Evolutionary conservation across 768 basidiomycete species (phyloP).

Genomic region (Pseudohyphozyma bogoriensis): DNA sequence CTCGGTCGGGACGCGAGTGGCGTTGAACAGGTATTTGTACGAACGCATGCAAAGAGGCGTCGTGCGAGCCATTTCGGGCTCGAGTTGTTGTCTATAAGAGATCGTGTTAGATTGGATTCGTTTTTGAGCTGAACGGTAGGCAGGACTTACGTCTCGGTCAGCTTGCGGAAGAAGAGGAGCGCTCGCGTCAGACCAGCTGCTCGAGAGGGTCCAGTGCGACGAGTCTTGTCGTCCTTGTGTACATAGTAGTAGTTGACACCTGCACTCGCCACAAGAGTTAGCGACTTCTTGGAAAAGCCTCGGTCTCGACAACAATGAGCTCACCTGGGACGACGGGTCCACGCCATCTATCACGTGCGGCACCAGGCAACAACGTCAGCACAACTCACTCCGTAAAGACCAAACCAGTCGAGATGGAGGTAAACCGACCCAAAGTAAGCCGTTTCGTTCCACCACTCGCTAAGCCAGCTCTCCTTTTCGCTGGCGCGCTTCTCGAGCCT

Average conservation of each 20-base stretch:
- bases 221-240: constrained; percentile 45
- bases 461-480: constrained; percentile 63
- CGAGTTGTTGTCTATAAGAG: constrained; percentile 54
- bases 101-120: background rate
- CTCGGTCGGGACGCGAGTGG: constrained; percentile 73
- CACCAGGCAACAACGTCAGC: no score
- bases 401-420: no score
- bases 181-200: constrained; percentile 32
- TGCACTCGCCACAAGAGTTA: constrained; percentile 45
- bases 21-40: constrained; percentile 98
- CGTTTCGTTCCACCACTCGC: constrained; percentile 94
- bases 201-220: constrained; percentile 25
- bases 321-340: constrained; percentile 28
- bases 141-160: constrained; percentile 62
- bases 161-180: constrained; percentile 39
- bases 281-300: background rate
- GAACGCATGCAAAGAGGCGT: constrained; percentile 78
- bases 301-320: background rate
- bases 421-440: constrained; percentile 41
- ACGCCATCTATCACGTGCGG: constrained; percentile 24
- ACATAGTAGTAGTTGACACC: constrained; percentile 93
- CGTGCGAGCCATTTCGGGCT: constrained; percentile 74
- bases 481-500: constrained; percentile 66
- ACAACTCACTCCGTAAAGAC: constrained; percentile 13
- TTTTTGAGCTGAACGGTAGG: background rate